Conservation (phyloP, 192 early-diverging fungal species). For the Rhizophlyctis rosea region DNA sequence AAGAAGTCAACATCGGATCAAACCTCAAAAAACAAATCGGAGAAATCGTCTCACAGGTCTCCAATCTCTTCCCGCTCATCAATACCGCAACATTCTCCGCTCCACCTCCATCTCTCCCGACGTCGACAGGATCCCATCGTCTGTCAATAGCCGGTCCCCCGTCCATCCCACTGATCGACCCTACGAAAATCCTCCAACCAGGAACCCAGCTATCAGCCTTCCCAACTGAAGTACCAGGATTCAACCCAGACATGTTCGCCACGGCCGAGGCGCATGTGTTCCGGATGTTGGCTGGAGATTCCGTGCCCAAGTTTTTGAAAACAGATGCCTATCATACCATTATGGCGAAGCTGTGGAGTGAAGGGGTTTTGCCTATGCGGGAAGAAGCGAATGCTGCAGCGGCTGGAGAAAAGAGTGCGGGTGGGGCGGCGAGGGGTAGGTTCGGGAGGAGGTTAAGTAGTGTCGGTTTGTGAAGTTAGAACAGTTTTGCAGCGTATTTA, state of each 20-base stretch:
- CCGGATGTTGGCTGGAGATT: slow-evolving; percentile 69
- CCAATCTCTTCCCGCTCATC: slow-evolving; percentile 51
- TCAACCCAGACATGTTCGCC: slow-evolving; percentile 51
- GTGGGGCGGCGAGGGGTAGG: too few relatives aligned
- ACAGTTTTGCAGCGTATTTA: too few relatives aligned
- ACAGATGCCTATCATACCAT: slow-evolving; percentile 48
- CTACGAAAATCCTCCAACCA: slow-evolving; percentile 38
- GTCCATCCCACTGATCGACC: too few relatives aligned
- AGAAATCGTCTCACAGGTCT: slow-evolving; percentile 29
- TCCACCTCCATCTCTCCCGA: too few relatives aligned
- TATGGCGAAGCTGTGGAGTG: slow-evolving; percentile 14
- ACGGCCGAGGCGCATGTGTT: slow-evolving; percentile 67
- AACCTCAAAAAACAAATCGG: slow-evolving; percentile 35
- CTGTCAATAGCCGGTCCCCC: too few relatives aligned
- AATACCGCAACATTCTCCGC: too few relatives aligned
- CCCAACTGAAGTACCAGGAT: slow-evolving; percentile 8
- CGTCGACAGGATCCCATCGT: too few relatives aligned
- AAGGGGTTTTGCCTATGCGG: slow-evolving; percentile 11
- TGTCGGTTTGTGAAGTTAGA: too few relatives aligned
- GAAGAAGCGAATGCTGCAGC: too few relatives aligned
- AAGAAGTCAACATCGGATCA: slow-evolving; percentile 41
- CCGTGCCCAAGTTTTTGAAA: slow-evolving; percentile 69
- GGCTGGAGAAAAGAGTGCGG: too few relatives aligned
- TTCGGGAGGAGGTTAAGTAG: too few relatives aligned
- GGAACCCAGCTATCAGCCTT: not conserved